Evolutionary conservation across 2,329 filamentous ascomycete species (phyloP).

Genomic region (Byssochlamys sp.): DNA sequence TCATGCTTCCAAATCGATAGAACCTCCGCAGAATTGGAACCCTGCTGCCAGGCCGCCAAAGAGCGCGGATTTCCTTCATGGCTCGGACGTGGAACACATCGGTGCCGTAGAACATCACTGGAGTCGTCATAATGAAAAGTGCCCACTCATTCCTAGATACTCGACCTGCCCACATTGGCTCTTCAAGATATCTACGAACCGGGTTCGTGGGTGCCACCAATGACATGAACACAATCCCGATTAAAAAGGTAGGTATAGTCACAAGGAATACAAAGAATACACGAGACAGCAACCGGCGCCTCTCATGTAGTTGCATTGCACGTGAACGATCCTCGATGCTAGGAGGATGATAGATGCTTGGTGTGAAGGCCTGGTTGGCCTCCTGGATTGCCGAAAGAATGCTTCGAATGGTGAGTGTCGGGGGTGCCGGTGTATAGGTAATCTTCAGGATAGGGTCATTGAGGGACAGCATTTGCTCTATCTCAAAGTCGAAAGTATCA

Average conservation of each 20-base stretch:
- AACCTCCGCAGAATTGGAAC: slow-evolving; percentile 66
- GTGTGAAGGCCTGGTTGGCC: slow-evolving; percentile 56
- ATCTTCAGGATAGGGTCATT: slow-evolving; percentile 60
- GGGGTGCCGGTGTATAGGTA: slow-evolving; percentile 58
- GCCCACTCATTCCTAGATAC: slow-evolving; percentile 69
- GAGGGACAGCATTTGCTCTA: slow-evolving; percentile 41
- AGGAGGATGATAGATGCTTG: slow-evolving; percentile 66
- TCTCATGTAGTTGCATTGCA: slow-evolving; percentile 61
- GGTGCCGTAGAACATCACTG: slow-evolving; percentile 76
- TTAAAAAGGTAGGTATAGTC: slow-evolving; percentile 72
- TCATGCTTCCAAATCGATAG: slow-evolving; percentile 94
- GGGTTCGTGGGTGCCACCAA: slow-evolving; percentile 54
- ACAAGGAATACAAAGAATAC: slow-evolving; percentile 58
- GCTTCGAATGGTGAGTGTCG: slow-evolving; percentile 62
- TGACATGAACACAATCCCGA: slow-evolving; percentile 87
- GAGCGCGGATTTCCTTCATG: slow-evolving; percentile 63
- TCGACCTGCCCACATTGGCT: slow-evolving; percentile 57
- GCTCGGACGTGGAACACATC: slow-evolving; percentile 75
- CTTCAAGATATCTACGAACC: slow-evolving; percentile 57
- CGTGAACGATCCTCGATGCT: slow-evolving; percentile 74
- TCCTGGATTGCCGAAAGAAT: slow-evolving; percentile 60
- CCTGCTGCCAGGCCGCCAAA: slow-evolving; percentile 69
- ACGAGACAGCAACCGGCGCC: slow-evolving; percentile 58
- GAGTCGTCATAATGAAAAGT: slow-evolving; percentile 70
- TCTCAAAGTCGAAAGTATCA: slow-evolving; percentile 28